phyloP scores from a whole-genome alignment of 768 basidiomycete species.

The Paxillus rubicundulus region DNA sequence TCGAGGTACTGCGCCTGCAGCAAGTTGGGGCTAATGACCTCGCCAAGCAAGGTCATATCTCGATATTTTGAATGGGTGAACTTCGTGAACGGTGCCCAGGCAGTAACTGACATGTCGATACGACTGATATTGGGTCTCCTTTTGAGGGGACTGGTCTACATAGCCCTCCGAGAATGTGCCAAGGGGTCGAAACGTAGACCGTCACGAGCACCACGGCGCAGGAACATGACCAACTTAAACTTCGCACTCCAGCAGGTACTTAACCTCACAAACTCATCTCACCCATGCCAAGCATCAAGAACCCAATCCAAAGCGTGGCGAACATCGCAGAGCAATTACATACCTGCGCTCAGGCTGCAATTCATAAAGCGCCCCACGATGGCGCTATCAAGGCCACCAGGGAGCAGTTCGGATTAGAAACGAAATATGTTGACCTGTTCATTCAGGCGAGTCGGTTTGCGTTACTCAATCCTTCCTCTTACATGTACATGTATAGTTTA shows the following conservation, averaged over 20 bases:
- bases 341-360: neutral
- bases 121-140: too few relatives aligned
- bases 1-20: too few relatives aligned
- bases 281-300: constrained; percentile 8
- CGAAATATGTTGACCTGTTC: constrained; percentile 54
- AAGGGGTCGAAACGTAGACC: too few relatives aligned
- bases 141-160: too few relatives aligned
- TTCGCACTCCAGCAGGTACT: neutral
- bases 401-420: constrained; percentile 32
- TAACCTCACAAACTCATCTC: neutral
- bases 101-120: too few relatives aligned
- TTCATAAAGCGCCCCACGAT: constrained; percentile 30
- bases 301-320: constrained; percentile 10
- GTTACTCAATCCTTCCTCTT: neutral
- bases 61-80: too few relatives aligned
- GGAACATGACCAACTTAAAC: too few relatives aligned
- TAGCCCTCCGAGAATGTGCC: too few relatives aligned
- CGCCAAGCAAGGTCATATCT: too few relatives aligned
- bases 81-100: too few relatives aligned
- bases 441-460: constrained; percentile 43
- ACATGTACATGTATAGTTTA: constrained; percentile 44
- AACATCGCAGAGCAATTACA: constrained; percentile 14
- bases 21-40: too few relatives aligned
- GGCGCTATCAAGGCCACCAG: constrained; percentile 31
- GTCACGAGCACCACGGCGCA: too few relatives aligned